phyloP scores from a whole-genome alignment of 345 rosid species.

The Psidium guajava region DNA sequence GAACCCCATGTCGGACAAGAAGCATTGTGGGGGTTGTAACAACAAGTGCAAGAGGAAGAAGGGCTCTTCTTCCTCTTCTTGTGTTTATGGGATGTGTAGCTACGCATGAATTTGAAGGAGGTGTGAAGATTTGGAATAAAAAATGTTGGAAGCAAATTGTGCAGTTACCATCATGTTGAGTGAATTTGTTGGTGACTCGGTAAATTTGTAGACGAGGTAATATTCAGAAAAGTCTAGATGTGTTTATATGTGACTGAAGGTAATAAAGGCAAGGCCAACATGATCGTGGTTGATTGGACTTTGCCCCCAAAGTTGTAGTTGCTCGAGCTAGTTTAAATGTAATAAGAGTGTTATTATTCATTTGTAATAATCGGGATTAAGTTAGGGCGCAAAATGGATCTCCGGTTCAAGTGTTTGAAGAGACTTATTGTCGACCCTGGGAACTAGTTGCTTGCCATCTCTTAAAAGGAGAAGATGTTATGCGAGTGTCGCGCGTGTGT shows the following conservation, averaged over 20 bases:
- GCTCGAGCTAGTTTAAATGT: neutral
- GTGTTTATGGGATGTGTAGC: conserved; percentile 25
- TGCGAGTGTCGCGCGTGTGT: neutral
- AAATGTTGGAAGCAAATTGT: neutral
- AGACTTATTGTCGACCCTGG: neutral
- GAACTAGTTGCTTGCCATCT: neutral
- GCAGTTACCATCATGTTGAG: neutral
- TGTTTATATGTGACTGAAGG: neutral
- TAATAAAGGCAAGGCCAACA: neutral
- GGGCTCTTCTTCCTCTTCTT: neutral
- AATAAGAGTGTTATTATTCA: neutral
- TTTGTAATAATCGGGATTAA: neutral
- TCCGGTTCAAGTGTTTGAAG: neutral
- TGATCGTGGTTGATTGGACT: neutral
- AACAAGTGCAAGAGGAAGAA: conserved; percentile 9
- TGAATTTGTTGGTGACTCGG: neutral
- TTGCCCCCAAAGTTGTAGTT: neutral
- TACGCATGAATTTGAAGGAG: neutral
- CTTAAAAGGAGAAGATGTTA: neutral
- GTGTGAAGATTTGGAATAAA: neutral
- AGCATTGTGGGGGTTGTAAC: conserved; percentile 26
- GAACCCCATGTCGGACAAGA: neutral
- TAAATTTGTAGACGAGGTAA: neutral
- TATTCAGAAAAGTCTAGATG: neutral
- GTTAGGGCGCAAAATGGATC: neutral